A percentile compares a stretch with the other conserved stretches of the same genome.
These are phyloP conservation scores for Dorcoceras hygrometricum DNA, from an alignment of 257 asterid genomes.

Conservation along the genomic window DNA sequence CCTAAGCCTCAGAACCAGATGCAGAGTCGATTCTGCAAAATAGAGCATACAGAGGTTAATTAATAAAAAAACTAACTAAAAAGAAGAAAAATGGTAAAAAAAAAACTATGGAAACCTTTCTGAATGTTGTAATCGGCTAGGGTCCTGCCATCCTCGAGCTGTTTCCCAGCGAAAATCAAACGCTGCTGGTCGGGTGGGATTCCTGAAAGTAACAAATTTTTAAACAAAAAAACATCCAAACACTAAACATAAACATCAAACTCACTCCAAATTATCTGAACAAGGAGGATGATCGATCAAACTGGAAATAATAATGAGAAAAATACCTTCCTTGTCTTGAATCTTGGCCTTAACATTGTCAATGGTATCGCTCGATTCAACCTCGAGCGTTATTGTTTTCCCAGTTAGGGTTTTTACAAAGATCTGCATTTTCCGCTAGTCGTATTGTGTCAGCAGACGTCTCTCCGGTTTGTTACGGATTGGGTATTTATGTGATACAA, in stretches of 20 bases:
- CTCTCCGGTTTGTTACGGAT: neutral
- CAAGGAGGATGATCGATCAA: neutral
- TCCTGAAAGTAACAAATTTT: constrained; percentile 33
- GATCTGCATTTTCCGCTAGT: constrained; percentile 51
- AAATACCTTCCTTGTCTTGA: constrained; percentile 71
- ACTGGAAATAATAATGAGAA: neutral
- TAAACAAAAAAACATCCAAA: neutral
- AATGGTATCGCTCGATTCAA: constrained; percentile 68
- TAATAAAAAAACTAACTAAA: neutral
- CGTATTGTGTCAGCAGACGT: neutral
- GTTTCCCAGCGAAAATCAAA: constrained; percentile 72
- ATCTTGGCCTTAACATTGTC: constrained; percentile 74
- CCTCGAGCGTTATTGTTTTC: constrained; percentile 70
- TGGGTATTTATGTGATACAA: constrained; percentile 12
- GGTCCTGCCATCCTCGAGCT: constrained; percentile 63
- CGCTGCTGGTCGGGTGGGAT: constrained; percentile 80
- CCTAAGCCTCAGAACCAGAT: constrained; percentile 34
- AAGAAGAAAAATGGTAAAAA: too few relatives aligned
- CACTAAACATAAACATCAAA: too few relatives aligned
- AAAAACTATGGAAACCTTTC: constrained; percentile 31
- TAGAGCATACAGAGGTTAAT: neutral
- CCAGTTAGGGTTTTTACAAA: constrained; percentile 74
- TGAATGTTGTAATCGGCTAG: constrained; percentile 55
- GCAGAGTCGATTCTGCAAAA: constrained; percentile 31
- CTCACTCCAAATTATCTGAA: neutral